Evolutionary conservation across 257 asterid genomes (phyloP).

Genomic region (Solanum rostratum): DNA sequence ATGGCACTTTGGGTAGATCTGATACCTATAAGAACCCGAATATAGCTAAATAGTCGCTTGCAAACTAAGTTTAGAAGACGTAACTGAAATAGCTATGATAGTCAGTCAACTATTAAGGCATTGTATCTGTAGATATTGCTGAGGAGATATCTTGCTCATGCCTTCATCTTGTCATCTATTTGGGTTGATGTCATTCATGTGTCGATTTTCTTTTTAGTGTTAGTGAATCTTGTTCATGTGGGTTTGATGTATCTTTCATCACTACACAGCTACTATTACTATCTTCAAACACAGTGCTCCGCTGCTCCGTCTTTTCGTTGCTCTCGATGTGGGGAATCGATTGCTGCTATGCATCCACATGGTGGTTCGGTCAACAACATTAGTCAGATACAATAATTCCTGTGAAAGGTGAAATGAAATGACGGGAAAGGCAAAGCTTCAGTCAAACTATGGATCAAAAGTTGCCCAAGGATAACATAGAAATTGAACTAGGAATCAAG

Average conservation of each 20-base stretch:
- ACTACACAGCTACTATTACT: slow-evolving; percentile 68
- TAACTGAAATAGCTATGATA: neutral
- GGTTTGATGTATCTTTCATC: neutral
- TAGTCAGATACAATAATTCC: slow-evolving; percentile 19
- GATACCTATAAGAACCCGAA: neutral
- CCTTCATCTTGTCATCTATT: neutral
- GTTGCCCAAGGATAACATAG: slow-evolving; percentile 9
- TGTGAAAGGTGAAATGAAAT: slow-evolving; percentile 8
- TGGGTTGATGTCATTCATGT: neutral
- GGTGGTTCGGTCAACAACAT: slow-evolving; percentile 23
- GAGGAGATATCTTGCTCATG: neutral
- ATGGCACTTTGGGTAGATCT: neutral
- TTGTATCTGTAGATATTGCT: neutral
- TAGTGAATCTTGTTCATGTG: neutral
- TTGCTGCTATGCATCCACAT: slow-evolving; percentile 74
- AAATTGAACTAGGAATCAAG: slow-evolving; percentile 9
- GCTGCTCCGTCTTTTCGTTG: slow-evolving; percentile 58
- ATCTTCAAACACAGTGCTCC: slow-evolving; percentile 72
- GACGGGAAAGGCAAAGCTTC: neutral
- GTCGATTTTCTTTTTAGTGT: neutral
- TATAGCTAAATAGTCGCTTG: neutral
- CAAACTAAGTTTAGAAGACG: neutral
- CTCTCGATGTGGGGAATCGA: slow-evolving; percentile 60
- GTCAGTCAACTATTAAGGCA: neutral
- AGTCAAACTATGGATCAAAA: slow-evolving; percentile 6